Evolutionary conservation across 2,329 filamentous ascomycete species (phyloP), one percentile per base, ranked within the genome.

Genomic region (Periconia digitata): DNA sequence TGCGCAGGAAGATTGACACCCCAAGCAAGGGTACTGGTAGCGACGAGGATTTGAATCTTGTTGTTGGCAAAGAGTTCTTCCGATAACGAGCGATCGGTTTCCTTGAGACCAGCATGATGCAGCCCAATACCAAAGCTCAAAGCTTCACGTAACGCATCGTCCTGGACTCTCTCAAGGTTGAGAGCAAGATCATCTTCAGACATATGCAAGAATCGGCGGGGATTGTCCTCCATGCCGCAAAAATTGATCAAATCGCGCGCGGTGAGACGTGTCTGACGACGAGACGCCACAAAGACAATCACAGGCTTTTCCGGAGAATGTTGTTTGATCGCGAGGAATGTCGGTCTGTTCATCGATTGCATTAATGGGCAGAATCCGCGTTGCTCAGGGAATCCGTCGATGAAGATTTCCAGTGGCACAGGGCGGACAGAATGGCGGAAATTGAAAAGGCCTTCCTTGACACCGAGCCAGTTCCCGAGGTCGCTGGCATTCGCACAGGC

Each of bases 271-370:
- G 94, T 99, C 76, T 99, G 94, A 63, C 94, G 82, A 64, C 95
- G 86, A 16, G 94, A 99, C 3, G 94, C 91, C 6, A 99, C 94
- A 63, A 99, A 99, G 1, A 99, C 94, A 69, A 99, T 99, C 8
- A 97, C 94, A 0, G 94, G 94, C 72, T 99, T 97, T 44, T 91
- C 86, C 0, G 95, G 94, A 36, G 92, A 96, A 72, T 99, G 95
- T 10, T 86, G 90, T 72, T 99, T 96, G 71, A 99, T 94, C 0
- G 94, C 94, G 24, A 97, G 76, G 73, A 97, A 99, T 0, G 94
- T 96, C 2, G 94, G 94, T 6, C 94, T 83, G 66, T 99, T 99
- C 94, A 99, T 99, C 0, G 91, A 95, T 73, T 97, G 92, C 94
- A 99, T 99, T 56, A 99, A 74, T 0, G 94, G 91, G 62, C 92